Base-by-base conservation (phyloP, 1,284 basidiomycete genomes). In the Pseudozyma pruni region DNA sequence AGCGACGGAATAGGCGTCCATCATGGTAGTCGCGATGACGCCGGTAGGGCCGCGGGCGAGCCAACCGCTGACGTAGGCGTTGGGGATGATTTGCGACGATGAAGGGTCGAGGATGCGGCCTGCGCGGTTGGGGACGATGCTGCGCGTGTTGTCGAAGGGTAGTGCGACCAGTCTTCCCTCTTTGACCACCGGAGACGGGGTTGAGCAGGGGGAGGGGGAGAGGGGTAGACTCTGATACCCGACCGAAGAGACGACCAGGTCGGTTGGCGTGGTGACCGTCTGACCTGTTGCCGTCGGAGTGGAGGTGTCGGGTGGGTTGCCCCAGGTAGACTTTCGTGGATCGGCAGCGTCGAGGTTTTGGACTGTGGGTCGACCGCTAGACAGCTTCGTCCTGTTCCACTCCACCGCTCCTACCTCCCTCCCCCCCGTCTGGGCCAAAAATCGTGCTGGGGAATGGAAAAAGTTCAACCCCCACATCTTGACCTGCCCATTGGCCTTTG, bases 11-110 rank as follows among this genome's bases (percentile, higher is more conserved):
- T 94, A 94, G 16, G 95, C 92, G 81, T 97, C 88, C 83, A 93
- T 89, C 93, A 98, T 94, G 22, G 96, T 98, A 16, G 90, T 87
- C 0, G 93, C 94, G 42, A 98, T 87, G 13, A 98, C 94, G 6
- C 96, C 95, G 41, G 89, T 89, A 0, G 95, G 94, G 20, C 95
- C 96, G 11, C 88, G 89, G 0, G 93, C 91, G 0, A 93, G 90
- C 96, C 96, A 98, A 3, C 95, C 95, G 1, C 92, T 90, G 2
- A 92, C 90, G 80, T 97, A 98, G n/a, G 93, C 86, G 34, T 90
- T 90, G 23, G 86, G 86, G 2, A 87, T 67, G 79, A 47, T 5
- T 2, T 31, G 4, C 14, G 44, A 39, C 3, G 48, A 60, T 10
- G 17, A 16, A 0, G 63, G 57, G 16, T 67, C 52, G 27, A 63